phyloP scores from a whole-genome alignment of 1,284 basidiomycete species.

The Chiua sp. region DNA sequence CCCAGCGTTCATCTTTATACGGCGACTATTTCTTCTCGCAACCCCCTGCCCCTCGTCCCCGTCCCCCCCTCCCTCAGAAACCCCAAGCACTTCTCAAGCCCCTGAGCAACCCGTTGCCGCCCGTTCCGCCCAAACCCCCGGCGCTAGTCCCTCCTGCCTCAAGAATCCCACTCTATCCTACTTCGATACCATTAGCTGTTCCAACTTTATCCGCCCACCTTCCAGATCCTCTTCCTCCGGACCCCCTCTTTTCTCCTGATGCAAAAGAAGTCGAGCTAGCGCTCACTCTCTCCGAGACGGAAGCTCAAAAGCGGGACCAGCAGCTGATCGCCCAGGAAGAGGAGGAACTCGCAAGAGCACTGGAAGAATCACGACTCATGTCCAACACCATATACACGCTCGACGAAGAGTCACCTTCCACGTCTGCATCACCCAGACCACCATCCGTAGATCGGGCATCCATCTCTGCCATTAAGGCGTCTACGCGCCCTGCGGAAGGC shows the following conservation, averaged over 20 bases:
- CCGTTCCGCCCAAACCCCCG: constrained; percentile 38
- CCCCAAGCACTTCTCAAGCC: constrained; percentile 31
- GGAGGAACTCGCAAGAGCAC: constrained; percentile 65
- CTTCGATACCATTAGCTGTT: constrained; percentile 33
- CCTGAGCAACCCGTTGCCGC: constrained; percentile 28
- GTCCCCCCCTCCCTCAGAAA: constrained; percentile 41
- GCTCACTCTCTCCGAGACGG: constrained; percentile 60
- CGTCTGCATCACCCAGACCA: constrained; percentile 8
- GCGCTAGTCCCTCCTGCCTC: constrained; percentile 21
- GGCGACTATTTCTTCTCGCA: constrained; percentile 34
- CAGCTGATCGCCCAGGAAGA: constrained; percentile 53
- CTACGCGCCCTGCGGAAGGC: constrained; percentile 29
- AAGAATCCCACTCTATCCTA: constrained; percentile 38
- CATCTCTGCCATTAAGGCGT: constrained; percentile 13
- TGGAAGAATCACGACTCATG: constrained; percentile 60
- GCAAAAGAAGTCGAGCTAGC: constrained; percentile 43
- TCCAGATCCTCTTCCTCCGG: constrained; percentile 11
- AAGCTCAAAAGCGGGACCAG: constrained; percentile 46
- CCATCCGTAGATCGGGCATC: constrained; percentile 22
- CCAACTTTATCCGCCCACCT: constrained; percentile 17
- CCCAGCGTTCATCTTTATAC: constrained; percentile 31
- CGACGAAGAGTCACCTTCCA: constrained; percentile 17
- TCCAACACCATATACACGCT: constrained; percentile 21
- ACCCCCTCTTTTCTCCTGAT: constrained; percentile 16
- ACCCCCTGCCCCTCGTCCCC: constrained; percentile 18